Evolutionary conservation across 2,329 filamentous ascomycete species (phyloP), one percentile per base, ranked within the genome.

Genomic region (Alternaria longipes): DNA sequence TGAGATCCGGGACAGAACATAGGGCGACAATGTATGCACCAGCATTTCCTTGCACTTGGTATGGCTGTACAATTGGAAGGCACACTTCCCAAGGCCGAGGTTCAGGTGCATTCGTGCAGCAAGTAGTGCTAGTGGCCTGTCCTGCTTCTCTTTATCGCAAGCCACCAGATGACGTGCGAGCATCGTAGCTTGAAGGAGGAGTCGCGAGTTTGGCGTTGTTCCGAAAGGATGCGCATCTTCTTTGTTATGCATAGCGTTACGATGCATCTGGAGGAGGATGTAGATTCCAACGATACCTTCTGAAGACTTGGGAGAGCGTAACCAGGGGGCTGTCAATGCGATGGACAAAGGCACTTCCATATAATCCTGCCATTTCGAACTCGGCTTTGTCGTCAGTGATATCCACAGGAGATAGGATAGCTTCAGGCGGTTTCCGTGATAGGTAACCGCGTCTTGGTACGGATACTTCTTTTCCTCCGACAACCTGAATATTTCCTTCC

Each of bases 11-110:
- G 71, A 69, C 12, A 79, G 63, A 2, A 77, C 59, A 20, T 68
- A 65, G 34, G 74, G 72, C 8, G 76, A 74, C 14, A 75, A 26
- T 4, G 71, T 78, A 42, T 78, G 74, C 11, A 75, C 50, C 4
- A 79, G 65, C 68, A 79, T 76, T 46, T 78, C 75, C 55, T 79
- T 79, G 32, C 73, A 68, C 38, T 69, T 71, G 3, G 66, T 67
- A 36, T 71, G 56, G 16, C 54, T 56, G 54, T 72, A 78, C 18
- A 74, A 62, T 11, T 71, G 63, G 47, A 76, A 75, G 16, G 75
- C 74, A 34, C 70, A 60, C 24, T 67, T 73, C 20, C 70, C 72
- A 1, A 78, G 62, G 12, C 76, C 76, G 14, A 76, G 66, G 18
- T 70, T 68, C 11, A 76, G 57, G 55, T 78, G 75, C 6, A 78